Evolutionary conservation across 1,284 basidiomycete species (phyloP).

Genomic region (Sparassis latifolia): DNA sequence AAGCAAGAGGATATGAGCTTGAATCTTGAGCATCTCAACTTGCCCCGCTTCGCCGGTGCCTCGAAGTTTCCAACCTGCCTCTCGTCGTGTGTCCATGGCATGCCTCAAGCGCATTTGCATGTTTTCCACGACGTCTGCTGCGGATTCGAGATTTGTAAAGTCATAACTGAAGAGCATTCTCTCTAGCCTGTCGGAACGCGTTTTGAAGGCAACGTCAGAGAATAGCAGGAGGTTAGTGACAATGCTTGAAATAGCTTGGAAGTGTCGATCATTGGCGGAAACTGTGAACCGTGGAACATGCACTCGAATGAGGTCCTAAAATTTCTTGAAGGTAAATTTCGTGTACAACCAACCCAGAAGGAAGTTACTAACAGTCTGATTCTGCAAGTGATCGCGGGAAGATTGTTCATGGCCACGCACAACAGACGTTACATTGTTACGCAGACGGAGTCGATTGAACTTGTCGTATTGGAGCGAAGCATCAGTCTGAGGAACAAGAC

Average conservation of each 20-base stretch:
- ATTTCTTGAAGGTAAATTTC: background rate
- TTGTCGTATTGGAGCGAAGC: conserved; percentile 88
- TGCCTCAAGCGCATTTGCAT: conserved; percentile 75
- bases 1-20: conserved; percentile 71
- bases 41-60: conserved; percentile 40
- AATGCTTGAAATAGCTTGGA: conserved; percentile 83
- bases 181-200: conserved; percentile 73
- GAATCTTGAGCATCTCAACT: conserved; percentile 62
- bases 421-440: conserved; percentile 60
- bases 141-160: conserved; percentile 72
- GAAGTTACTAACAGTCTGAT: conserved; percentile 60
- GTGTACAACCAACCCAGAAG: background rate
- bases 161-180: conserved; percentile 88
- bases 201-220: conserved; percentile 80
- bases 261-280: conserved; percentile 84
- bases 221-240: conserved; percentile 87
- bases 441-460: conserved; percentile 86
- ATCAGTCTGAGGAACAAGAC: conserved; percentile 86
- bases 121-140: conserved; percentile 64
- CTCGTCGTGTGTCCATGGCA: conserved; percentile 55
- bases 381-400: conserved; percentile 62
- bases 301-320: conserved; percentile 75
- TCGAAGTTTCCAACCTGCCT: conserved; percentile 36
- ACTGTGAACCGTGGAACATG: conserved; percentile 85
- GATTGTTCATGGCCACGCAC: conserved; percentile 28